Conservation (phyloP, 441 rosid genomes). For the Flueggea neowawraea region DNA sequence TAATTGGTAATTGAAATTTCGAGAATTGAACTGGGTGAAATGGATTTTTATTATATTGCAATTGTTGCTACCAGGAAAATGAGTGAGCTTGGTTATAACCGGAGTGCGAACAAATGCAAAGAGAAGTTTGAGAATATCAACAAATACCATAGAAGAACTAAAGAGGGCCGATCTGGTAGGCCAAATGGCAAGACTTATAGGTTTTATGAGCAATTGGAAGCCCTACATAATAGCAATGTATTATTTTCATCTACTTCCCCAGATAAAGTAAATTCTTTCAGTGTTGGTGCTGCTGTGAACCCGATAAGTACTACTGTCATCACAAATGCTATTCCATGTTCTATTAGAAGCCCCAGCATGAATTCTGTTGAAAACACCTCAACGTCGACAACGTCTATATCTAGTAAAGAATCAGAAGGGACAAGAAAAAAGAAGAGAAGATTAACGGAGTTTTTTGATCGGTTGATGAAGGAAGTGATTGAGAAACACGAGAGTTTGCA, state of each 20-base stretch:
- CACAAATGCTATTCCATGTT: slow-evolving; percentile 21
- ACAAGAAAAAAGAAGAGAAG: slow-evolving; percentile 40
- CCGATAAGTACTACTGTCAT: slow-evolving; percentile 17
- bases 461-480: slow-evolving; percentile 47
- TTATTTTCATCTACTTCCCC: slow-evolving; percentile 21
- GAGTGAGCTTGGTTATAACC: slow-evolving; percentile 42
- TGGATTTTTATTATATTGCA: slow-evolving; percentile 5
- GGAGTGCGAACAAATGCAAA: slow-evolving; percentile 69
- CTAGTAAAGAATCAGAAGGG: slow-evolving; percentile 36
- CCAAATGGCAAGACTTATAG: slow-evolving; percentile 41
- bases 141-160: slow-evolving; percentile 67
- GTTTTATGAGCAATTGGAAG: slow-evolving; percentile 62
- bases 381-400: slow-evolving; percentile 29
- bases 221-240: slow-evolving; percentile 31
- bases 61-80: slow-evolving; percentile 43
- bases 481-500: slow-evolving; percentile 68
- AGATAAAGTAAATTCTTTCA: slow-evolving; percentile 14
- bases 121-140: slow-evolving; percentile 69
- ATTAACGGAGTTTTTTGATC: slow-evolving; percentile 33
- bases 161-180: slow-evolving; percentile 39
- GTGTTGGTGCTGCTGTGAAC: slow-evolving; percentile 12
- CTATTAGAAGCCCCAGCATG: slow-evolving; percentile 22
- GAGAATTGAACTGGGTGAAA: slow-evolving; percentile 9
- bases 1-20: background rate
- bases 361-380: slow-evolving; percentile 27